Evolutionary conservation across 805 yeast genomes (phyloP).

Genomic region (Candida awuae): DNA sequence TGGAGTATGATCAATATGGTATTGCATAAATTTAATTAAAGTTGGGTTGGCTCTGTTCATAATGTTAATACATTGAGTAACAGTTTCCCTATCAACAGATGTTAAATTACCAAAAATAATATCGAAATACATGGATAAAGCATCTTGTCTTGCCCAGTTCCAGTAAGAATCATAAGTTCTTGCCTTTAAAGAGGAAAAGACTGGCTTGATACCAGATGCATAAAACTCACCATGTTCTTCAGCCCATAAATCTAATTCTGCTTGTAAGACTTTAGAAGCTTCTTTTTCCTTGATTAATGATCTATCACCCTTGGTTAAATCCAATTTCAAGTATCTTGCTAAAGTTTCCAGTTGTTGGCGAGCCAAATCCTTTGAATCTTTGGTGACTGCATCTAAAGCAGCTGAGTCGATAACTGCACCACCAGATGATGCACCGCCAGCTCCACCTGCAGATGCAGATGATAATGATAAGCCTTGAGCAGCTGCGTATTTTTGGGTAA

Average conservation of each 20-base stretch:
- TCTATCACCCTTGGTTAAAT: constrained; percentile 85
- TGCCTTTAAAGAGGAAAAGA: constrained; percentile 86
- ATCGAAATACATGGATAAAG: constrained; percentile 86
- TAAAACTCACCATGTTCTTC: constrained; percentile 89
- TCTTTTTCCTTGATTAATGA: constrained; percentile 75
- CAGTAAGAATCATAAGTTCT: constrained; percentile 96
- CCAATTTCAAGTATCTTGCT: constrained; percentile 91
- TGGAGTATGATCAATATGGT: constrained; percentile 78
- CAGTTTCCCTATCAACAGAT: constrained; percentile 91
- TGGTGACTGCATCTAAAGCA: constrained; percentile 76
- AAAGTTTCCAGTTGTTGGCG: constrained; percentile 82
- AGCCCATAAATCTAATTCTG: constrained; percentile 86
- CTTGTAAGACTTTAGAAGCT: constrained; percentile 74
- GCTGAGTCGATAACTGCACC: constrained; percentile 92
- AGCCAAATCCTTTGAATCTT: constrained; percentile 63
- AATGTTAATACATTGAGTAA: constrained; percentile 90
- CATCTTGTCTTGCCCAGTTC: constrained; percentile 99
- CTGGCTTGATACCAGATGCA: constrained; percentile 84
- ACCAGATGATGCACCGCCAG: constrained; percentile 51
- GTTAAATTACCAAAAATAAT: constrained; percentile 90
- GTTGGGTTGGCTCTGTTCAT: constrained; percentile 97
- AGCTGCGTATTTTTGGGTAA: constrained; percentile 81
- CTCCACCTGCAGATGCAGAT: constrained; percentile 53
- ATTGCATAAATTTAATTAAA: constrained; percentile 93
- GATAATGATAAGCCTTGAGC: constrained; percentile 69